phyloP scores from a whole-genome alignment of 1,139 yeast species.

The Diutina pseudorugosa region DNA sequence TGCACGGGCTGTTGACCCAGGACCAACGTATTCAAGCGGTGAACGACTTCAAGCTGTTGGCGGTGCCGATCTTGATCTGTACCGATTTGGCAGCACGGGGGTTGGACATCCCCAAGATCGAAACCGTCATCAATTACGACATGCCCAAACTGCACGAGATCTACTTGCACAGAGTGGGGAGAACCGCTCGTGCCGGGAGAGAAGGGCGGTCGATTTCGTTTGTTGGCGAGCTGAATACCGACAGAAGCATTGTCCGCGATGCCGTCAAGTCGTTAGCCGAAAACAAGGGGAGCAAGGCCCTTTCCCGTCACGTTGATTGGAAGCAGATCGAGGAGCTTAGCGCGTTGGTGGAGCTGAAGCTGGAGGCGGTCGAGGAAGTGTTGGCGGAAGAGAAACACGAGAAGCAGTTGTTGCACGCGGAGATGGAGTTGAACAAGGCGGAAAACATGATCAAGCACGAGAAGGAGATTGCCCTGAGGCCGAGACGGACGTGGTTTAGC shows the following conservation, averaged over 20 bases:
- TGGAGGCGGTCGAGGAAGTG: constrained; percentile 57
- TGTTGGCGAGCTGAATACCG: constrained; percentile 82
- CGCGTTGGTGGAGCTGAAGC: constrained; percentile 45
- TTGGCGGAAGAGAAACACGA: constrained; percentile 80
- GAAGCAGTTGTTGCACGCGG: constrained; percentile 77
- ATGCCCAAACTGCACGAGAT: constrained; percentile 90
- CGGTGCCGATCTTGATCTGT: constrained; percentile 82
- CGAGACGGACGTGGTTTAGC: constrained; percentile 90
- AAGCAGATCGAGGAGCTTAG: constrained; percentile 59
- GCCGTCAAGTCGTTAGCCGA: constrained; percentile 49
- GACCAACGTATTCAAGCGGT: constrained; percentile 88
- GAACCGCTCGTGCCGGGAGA: constrained; percentile 99
- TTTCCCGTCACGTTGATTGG: constrained; percentile 87
- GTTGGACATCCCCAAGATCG: constrained; percentile 95
- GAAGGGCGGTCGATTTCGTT: constrained; percentile 86
- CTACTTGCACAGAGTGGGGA: constrained; percentile 94
- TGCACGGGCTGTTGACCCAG: constrained; percentile 90
- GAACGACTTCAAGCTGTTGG: constrained; percentile 65
- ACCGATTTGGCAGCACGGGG: constrained; percentile 99
- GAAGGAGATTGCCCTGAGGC: constrained; percentile 77
- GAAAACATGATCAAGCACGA: constrained; percentile 70
- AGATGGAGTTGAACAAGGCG: constrained; percentile 80
- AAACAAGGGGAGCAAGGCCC: constrained; percentile 41
- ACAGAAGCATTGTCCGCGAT: constrained; percentile 77
- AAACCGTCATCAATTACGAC: constrained; percentile 84